Evolutionary conservation across 495 filamentous ascomycete genomes (phyloP).

Genomic region (Schizothecium vesticola): DNA sequence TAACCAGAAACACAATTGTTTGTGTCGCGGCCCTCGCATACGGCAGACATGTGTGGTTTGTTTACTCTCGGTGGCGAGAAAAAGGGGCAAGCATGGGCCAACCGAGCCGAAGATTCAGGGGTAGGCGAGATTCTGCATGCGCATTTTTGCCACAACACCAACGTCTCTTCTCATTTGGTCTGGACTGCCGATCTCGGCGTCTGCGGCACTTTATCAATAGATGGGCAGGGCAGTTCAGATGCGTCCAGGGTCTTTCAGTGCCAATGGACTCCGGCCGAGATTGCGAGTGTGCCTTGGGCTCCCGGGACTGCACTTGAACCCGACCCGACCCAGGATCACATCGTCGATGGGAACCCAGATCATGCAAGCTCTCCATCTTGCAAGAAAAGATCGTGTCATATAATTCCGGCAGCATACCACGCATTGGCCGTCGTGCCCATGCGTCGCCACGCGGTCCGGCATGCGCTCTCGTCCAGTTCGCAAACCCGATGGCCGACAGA

Average conservation of each 20-base stretch:
- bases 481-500: not conserved
- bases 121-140: not conserved
- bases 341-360: not conserved
- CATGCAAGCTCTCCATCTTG: not conserved
- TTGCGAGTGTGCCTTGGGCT: not conserved
- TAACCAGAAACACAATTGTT: not conserved
- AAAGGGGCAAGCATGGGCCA: slow-evolving; percentile 9
- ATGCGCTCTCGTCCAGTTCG: not conserved
- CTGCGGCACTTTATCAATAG: not conserved
- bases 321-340: too few species aligned
- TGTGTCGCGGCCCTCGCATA: not conserved
- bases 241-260: not conserved
- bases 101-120: not conserved
- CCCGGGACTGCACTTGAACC: not conserved
- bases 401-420: not conserved
- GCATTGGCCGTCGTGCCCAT: not conserved
- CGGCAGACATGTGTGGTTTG: slow-evolving; percentile 1
- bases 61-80: slow-evolving; percentile 9
- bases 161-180: not conserved
- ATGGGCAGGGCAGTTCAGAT: not conserved
- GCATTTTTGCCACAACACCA: slow-evolving; percentile 8
- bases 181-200: not conserved
- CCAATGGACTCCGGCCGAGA: not conserved
- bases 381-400: not conserved
- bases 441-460: not conserved